These are phyloP conservation scores for Carex scoparia DNA, from an alignment of 176 grass and related monocot genomes.

Conservation along the genomic window DNA sequence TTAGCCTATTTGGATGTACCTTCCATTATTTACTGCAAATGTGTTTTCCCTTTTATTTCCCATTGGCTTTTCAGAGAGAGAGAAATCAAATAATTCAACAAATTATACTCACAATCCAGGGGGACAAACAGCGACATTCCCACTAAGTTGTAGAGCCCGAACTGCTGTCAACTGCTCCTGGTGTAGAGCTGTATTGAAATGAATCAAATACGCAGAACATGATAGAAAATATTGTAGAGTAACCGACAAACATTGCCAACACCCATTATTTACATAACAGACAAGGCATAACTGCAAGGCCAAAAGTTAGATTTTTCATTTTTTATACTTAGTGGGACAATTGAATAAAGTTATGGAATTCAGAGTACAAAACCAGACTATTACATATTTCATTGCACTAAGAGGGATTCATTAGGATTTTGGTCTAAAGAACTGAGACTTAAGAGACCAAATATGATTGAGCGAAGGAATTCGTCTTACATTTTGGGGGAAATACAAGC, in stretches of 20 bases:
- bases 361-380: background rate
- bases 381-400: background rate
- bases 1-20: background rate
- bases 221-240: background rate
- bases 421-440: background rate
- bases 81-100: conserved; percentile 27
- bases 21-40: background rate
- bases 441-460: conserved; percentile 14
- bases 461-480: conserved; percentile 38
- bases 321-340: too few species aligned
- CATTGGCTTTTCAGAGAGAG: background rate
- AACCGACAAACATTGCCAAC: background rate
- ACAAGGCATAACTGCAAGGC: too few species aligned
- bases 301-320: too few species aligned
- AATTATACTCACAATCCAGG: conserved; percentile 60
- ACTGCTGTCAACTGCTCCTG: conserved; percentile 57
- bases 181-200: conserved; percentile 58
- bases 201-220: background rate
- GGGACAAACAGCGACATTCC: conserved; percentile 83
- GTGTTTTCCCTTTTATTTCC: background rate
- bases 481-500: conserved; percentile 90
- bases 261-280: too few species aligned
- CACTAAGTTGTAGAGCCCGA: conserved; percentile 78
- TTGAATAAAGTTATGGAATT: background rate
- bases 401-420: conserved; percentile 11